Conservation (phyloP, 1,284 basidiomycete species). For the Meripilus lineatus region DNA sequence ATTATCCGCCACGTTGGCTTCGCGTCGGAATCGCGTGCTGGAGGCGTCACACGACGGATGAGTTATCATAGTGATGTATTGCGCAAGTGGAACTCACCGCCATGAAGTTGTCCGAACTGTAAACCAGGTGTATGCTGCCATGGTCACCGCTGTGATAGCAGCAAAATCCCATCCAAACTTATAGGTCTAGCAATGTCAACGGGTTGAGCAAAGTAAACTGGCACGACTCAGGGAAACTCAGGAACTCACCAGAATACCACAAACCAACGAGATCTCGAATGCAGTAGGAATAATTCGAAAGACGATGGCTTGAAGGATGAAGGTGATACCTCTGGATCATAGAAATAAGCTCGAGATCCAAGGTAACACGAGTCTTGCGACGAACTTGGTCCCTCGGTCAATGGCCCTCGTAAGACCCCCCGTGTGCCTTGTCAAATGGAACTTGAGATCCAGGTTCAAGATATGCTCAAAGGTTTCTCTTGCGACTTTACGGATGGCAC, state of each 20-base stretch:
- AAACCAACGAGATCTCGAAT: slow-evolving; percentile 94
- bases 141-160: slow-evolving; percentile 80
- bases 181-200: slow-evolving; percentile 58
- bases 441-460: slow-evolving; percentile 86
- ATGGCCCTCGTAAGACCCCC: slow-evolving; percentile 96
- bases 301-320: slow-evolving; percentile 89
- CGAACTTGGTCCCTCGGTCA: slow-evolving; percentile 93
- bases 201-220: not conserved
- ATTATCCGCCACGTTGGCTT: slow-evolving; percentile 96
- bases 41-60: not conserved
- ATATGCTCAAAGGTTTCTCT: slow-evolving; percentile 92
- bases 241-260: slow-evolving; percentile 81
- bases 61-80: not conserved
- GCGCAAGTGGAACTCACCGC: slow-evolving; percentile 50
- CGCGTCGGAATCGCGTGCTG: slow-evolving; percentile 89
- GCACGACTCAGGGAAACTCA: no score
- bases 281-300: slow-evolving; percentile 97
- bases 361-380: slow-evolving; percentile 6
- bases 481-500: slow-evolving; percentile 91
- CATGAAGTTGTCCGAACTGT: slow-evolving; percentile 95
- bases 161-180: slow-evolving; percentile 98
- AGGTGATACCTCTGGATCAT: slow-evolving; percentile 82
- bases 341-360: not conserved
- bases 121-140: slow-evolving; percentile 95
- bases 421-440: slow-evolving; percentile 92